These are phyloP conservation scores for Helianthus tuberosus DNA, from an alignment of 129 eudicot genomes.

Conservation along the genomic window DNA sequence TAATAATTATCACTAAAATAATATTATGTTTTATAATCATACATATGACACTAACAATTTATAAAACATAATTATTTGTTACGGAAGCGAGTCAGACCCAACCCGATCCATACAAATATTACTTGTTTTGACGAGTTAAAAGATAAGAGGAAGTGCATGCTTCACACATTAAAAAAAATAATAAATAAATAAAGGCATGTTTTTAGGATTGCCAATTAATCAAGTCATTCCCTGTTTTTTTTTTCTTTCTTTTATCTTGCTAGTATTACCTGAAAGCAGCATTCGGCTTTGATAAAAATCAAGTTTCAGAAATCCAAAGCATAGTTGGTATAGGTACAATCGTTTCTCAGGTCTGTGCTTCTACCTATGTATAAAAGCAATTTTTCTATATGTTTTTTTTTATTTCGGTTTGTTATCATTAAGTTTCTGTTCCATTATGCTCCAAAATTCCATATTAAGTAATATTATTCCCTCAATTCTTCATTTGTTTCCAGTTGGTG, in stretches of 20 bases:
- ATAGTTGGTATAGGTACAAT: constrained; percentile 93
- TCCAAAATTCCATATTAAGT: background rate
- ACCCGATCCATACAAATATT: no score
- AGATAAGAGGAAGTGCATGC: background rate
- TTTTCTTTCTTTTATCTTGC: constrained; percentile 7
- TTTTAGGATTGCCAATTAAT: background rate
- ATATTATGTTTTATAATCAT: no score
- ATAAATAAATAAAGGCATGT: background rate
- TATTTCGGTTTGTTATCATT: background rate
- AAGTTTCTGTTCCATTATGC: background rate
- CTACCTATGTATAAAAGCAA: background rate
- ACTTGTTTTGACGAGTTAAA: no score
- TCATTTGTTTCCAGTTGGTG: no score
- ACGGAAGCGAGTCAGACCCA: no score
- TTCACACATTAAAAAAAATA: background rate
- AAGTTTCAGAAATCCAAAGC: constrained; percentile 78
- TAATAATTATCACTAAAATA: no score
- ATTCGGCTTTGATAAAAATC: constrained; percentile 92
- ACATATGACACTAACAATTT: no score
- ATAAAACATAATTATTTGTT: no score
- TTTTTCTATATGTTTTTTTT: background rate
- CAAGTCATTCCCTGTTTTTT: background rate
- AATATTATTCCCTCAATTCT: background rate
- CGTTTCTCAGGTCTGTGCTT: constrained; percentile 73
- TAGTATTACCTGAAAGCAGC: constrained; percentile 93